Evolutionary conservation across 805 yeast genomes (phyloP), one percentile per base, ranked within the genome.

Genomic region (Candida sanyiensis): DNA sequence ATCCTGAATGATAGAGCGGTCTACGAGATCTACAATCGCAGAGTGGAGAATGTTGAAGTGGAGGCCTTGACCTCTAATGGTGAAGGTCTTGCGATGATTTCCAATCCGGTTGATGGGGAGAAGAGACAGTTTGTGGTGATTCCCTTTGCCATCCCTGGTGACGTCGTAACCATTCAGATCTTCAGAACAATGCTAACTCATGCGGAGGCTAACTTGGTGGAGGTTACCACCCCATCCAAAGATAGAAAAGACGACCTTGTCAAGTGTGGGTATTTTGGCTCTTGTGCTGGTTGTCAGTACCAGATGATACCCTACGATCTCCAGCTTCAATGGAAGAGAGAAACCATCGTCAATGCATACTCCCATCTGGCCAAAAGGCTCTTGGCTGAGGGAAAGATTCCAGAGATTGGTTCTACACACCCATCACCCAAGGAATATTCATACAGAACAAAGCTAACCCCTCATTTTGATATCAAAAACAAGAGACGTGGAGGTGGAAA

Each of bases 231-330:
- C 44, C 51, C 66, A 2, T 69, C 82, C 0, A 40, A 46, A 4
- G 56, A 49, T 33, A 63, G 75, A 34, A 69, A 85, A 44, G 80
- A 83, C 49, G 56, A 65, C 6, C 68, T 83, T 37, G 76, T 82
- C 40, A 72, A 72, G 47, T 87, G 96, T 63, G 70, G 75, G 46
- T 93, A 93, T 63, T 93, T 90, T 63, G 95, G 95, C 11, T 76
- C 77, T 46, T 89, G 97, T 59, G 85, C 95, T 1, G 97, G 97
- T 3, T 89, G 97, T 59, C 97, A 93, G 63, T 87, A 79, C 57
- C 97, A 93, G 58, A 77, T 77, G 58, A 64, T 88, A 24, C 68
- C 73, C 3, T 93, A 93, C 57, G 70, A 70, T 1, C 69, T 78
- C 29, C 97, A 90, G 62, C 66, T 93, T 38, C 63, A 61, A 37